Conservation (phyloP, 2,329 filamentous ascomycete species). For the Colletotrichum australisinense region DNA sequence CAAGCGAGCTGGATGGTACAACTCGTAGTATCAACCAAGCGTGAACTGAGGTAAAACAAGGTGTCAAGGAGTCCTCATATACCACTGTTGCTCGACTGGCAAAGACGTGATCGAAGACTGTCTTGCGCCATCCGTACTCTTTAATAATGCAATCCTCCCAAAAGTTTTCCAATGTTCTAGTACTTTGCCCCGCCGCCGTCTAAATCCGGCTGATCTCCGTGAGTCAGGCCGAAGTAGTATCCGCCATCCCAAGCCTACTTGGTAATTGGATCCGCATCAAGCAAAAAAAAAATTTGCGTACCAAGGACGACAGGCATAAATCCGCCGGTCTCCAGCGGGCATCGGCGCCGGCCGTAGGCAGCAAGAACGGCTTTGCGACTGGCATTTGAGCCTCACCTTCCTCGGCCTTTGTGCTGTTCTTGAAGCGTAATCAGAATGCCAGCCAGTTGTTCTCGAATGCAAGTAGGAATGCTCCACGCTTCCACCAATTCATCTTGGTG, state of each 20-base stretch:
- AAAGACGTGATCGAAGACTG: constrained; percentile 1
- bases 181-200: not conserved
- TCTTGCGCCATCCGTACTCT: constrained; percentile 4
- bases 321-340: constrained; percentile 26
- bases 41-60: too few relatives aligned
- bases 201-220: constrained; percentile 10
- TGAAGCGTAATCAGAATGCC: constrained; percentile 6
- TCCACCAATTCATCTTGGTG: not conserved
- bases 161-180: not conserved
- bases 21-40: not conserved
- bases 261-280: constrained; percentile 1
- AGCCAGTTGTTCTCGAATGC: not conserved
- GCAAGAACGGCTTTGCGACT: not conserved
- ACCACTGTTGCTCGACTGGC: not conserved
- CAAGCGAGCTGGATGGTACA: constrained; percentile 21
- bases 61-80: not conserved
- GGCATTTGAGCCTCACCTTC: not conserved
- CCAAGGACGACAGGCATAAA: not conserved
- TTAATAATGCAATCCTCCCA: constrained; percentile 4
- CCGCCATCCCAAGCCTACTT: constrained; percentile 3
- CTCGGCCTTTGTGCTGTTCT: not conserved
- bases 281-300: not conserved
- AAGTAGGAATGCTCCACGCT: not conserved
- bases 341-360: constrained; percentile 16
- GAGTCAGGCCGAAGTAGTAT: constrained; percentile 11